Conservation (phyloP, 768 basidiomycete genomes). For the Pleurotus citrinopileatus region DNA sequence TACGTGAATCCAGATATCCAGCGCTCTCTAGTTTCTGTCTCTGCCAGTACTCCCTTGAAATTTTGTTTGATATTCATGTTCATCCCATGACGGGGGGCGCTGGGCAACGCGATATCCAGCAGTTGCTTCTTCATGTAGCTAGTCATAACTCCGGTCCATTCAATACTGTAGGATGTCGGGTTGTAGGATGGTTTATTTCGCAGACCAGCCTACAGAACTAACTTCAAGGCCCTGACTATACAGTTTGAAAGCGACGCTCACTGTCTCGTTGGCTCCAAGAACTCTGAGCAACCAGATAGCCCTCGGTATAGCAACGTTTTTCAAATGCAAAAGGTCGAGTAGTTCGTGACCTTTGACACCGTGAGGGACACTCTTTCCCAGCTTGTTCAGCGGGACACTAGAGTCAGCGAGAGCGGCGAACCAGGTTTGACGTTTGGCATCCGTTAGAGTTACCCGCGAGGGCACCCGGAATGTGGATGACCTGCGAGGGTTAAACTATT, state of each 20-base stretch:
- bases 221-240: constrained; percentile 5
- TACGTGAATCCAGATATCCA: constrained; percentile 83
- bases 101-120: constrained; percentile 74
- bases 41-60: constrained; percentile 79
- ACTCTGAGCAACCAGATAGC: constrained; percentile 89
- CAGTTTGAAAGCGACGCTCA: constrained; percentile 25
- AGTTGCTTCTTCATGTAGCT: constrained; percentile 83
- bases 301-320: constrained; percentile 74
- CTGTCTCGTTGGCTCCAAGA: constrained; percentile 85
- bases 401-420: constrained; percentile 81
- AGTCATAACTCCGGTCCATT: constrained; percentile 82
- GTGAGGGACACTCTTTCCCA: constrained; percentile 85
- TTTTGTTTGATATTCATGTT: constrained; percentile 82
- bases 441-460: constrained; percentile 77
- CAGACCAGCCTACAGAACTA: constrained; percentile 53
- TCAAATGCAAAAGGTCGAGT: constrained; percentile 72
- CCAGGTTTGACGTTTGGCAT: constrained; percentile 78
- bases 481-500: constrained; percentile 28
- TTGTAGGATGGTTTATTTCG: constrained; percentile 80
- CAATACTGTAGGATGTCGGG: constrained; percentile 78
- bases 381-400: constrained; percentile 73
- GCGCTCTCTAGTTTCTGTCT: constrained; percentile 62
- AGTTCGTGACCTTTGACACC: constrained; percentile 84
- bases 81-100: constrained; percentile 68
- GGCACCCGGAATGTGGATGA: constrained; percentile 75